Evolutionary conservation across 306 rosid species (phyloP).

Genomic region (Cucumis cinereus): DNA sequence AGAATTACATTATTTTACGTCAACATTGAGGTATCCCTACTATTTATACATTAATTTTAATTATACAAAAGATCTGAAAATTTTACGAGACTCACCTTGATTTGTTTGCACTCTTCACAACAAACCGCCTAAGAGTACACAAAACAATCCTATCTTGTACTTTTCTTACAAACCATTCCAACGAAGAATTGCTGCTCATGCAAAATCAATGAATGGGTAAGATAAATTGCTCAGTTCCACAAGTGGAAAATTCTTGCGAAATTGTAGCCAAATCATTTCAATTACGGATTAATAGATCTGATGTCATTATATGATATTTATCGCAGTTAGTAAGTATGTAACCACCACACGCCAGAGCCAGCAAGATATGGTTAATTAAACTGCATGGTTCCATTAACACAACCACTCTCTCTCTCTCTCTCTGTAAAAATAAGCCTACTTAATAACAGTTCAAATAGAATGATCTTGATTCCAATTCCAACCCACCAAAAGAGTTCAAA

Average conservation of each 20-base stretch:
- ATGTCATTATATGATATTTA: neutral
- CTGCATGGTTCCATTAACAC: too few relatives aligned
- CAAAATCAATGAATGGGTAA: neutral
- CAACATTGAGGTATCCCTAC: too few relatives aligned
- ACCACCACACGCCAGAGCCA: too few relatives aligned
- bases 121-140: slow-evolving; percentile 42
- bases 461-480: too few relatives aligned
- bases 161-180: slow-evolving; percentile 65
- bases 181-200: slow-evolving; percentile 54
- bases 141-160: slow-evolving; percentile 58
- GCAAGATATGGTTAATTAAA: too few relatives aligned
- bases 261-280: neutral
- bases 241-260: neutral
- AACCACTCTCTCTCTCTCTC: too few relatives aligned
- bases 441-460: too few relatives aligned
- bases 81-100: slow-evolving; percentile 36
- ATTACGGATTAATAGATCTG: neutral
- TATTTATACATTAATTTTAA: neutral
- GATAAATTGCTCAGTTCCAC: neutral
- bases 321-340: neutral
- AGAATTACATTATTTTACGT: neutral
- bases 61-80: neutral
- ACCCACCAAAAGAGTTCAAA: too few relatives aligned
- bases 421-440: too few relatives aligned
- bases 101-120: slow-evolving; percentile 50